Percentiles rank a stretch among this genome's conserved stretches.
Evolutionary conservation across 495 filamentous ascomycete species (phyloP).

Genomic region (Daldinia grandis): DNA sequence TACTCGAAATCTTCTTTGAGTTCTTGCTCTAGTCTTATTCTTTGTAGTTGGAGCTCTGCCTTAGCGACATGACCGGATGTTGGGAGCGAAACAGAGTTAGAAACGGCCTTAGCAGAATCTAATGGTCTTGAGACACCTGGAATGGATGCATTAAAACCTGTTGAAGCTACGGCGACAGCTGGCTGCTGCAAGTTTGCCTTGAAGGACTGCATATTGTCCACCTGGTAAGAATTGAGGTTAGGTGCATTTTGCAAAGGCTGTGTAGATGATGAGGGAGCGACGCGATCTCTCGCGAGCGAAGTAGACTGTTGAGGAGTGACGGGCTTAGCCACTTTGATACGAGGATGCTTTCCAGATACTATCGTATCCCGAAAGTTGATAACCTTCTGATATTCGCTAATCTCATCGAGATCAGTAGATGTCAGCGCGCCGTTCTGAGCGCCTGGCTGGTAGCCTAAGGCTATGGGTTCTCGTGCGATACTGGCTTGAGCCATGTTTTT

Average conservation of each 20-base stretch:
- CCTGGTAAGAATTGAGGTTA: conserved; percentile 44
- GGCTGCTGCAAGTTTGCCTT: conserved; percentile 49
- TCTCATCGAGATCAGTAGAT: conserved; percentile 48
- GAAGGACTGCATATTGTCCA: conserved; percentile 51
- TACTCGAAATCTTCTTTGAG: conserved; percentile 80
- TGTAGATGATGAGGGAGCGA: conserved; percentile 37
- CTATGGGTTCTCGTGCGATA: conserved; percentile 26
- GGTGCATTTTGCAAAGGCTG: conserved; percentile 30
- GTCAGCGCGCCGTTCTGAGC: conserved; percentile 31
- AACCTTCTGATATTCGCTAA: conserved; percentile 75
- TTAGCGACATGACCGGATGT: conserved; percentile 86
- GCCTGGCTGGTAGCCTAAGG: conserved; percentile 21
- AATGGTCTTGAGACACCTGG: conserved; percentile 44
- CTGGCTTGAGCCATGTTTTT: conserved; percentile 39
- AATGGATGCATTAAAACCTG: conserved; percentile 41
- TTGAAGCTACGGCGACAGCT: conserved; percentile 40
- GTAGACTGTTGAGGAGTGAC: conserved; percentile 51
- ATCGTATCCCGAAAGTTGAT: conserved; percentile 78
- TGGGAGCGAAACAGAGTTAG: conserved; percentile 81
- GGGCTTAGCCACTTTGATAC: conserved; percentile 63
- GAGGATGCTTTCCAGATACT: conserved; percentile 75
- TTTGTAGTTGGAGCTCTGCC: conserved; percentile 81
- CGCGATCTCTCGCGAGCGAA: conserved; percentile 39
- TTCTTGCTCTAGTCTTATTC: conserved; percentile 78
- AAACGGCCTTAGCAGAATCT: conserved; percentile 56